Base-by-base conservation (phyloP, 2,329 filamentous ascomycete genomes). In the Rosellinia necatrix region DNA sequence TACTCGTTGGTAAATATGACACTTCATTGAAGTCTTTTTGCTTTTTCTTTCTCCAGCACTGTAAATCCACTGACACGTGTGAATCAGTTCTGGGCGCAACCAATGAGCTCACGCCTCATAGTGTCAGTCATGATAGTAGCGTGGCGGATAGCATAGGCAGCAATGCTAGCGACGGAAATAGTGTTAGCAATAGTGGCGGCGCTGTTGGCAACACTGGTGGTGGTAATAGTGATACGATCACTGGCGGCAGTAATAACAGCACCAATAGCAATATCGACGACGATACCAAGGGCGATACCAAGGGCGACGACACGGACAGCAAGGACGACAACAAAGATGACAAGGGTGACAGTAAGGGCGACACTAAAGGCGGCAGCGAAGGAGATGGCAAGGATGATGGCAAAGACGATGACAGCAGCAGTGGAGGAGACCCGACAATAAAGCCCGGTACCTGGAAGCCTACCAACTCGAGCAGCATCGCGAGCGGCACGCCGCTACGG, bases 401-500 rank as follows among this genome's bases (percentile, higher is more conserved):
- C 10, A 30, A 17, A 19, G 24, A 22, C 21, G 22, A 25, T n/a
- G 19, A n/a, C n/a, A 19, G 12, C 7, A 21, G 41, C 13, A 10
- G 34, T 35, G 40, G 38, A 21, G 47, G 10, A 24, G 19, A 46
- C 30, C 34, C 55, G 34, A 53, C 47, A 2, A 51, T 57, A 15
- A 35, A 30, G 15, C 15, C 41, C 1, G 44, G 42, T 12, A 41
- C 21, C 44, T 68, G 66, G 65, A 59, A 29, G 4, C 65, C 66
- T 2, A 37, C 56, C 5, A 68, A 67, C 32, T 66, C 64, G 2
- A 67, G 62, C 22, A 64, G 35, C 24, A 64, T 70, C 22, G 66
- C 64, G 1, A 52, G 62, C 24, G 67, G 67, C 8, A 65, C 60
- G 3, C 66, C 68, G 2, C 63, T 70, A 7, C 65, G 68, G 17